Conservation (phyloP, 129 eudicot species). For the Ambrosia trifida region DNA sequence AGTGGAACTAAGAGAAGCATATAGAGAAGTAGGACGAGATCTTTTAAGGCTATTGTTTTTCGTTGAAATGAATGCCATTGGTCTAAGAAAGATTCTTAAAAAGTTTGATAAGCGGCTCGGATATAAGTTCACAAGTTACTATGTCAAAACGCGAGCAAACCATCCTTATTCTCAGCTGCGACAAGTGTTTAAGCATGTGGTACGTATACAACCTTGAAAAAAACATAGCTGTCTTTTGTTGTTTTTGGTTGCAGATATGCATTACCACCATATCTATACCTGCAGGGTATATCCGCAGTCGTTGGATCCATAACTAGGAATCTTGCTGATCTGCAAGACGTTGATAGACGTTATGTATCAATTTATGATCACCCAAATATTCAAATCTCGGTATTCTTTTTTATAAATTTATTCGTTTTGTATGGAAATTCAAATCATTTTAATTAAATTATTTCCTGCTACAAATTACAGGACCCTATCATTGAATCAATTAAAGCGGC, state of each 20-base stretch:
- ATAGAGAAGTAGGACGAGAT: constrained; percentile 58
- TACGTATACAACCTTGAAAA: constrained; percentile 15
- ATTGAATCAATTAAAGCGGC: constrained; percentile 53
- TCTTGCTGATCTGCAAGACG: constrained; percentile 49
- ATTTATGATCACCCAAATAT: constrained; percentile 59
- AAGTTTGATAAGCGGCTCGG: constrained; percentile 67
- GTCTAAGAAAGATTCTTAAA: constrained; percentile 61
- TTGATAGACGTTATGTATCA: constrained; percentile 39
- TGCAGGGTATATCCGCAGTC: constrained; percentile 67
- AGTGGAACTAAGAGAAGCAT: constrained; percentile 43
- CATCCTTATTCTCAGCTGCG: constrained; percentile 71
- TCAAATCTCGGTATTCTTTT: constrained; percentile 35
- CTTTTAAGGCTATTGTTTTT: constrained; percentile 57
- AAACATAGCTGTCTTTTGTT: background rate
- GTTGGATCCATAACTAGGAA: constrained; percentile 63
- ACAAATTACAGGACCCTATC: constrained; percentile 50
- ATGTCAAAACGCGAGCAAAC: constrained; percentile 66
- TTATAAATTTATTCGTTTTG: background rate
- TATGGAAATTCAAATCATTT: background rate
- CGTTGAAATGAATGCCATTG: constrained; percentile 64
- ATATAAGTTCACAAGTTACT: constrained; percentile 53
- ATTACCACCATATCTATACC: constrained; percentile 9
- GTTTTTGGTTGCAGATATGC: constrained; percentile 2
- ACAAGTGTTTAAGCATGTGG: constrained; percentile 73
- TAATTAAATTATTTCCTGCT: constrained; percentile 2